Evolutionary conservation across 352 stramenopile genomes (phyloP).

Genomic region (Pythium biforme): DNA sequence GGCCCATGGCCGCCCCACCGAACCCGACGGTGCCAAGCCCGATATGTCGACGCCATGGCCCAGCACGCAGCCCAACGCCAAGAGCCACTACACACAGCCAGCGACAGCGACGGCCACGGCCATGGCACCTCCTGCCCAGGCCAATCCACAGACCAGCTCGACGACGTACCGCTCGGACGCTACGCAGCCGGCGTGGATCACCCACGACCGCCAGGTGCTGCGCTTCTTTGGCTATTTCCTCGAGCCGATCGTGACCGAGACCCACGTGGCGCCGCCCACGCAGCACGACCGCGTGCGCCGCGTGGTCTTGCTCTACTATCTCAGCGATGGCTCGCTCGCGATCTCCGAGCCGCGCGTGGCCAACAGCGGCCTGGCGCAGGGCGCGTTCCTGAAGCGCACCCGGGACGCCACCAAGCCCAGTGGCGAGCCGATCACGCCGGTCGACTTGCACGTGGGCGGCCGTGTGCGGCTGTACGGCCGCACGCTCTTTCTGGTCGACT

Average conservation of each 20-base stretch:
- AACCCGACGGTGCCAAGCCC: not conserved
- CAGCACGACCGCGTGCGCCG: conserved; percentile 40
- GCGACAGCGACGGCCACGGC: not conserved
- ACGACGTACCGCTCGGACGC: conserved; percentile 41
- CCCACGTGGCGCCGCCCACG: conserved; percentile 20
- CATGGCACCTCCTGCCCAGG: conserved; percentile 17
- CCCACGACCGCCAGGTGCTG: conserved; percentile 79
- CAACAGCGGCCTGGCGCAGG: conserved; percentile 90
- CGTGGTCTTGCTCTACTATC: conserved; percentile 80
- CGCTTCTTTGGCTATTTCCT: conserved; percentile 91
- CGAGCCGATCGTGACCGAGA: conserved; percentile 48
- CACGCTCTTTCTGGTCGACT: conserved; percentile 85
- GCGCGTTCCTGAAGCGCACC: conserved; percentile 84
- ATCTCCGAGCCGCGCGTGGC: conserved; percentile 82
- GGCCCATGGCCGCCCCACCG: conserved; percentile 30
- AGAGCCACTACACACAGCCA: not conserved
- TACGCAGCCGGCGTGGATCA: conserved; percentile 62
- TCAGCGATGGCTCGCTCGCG: conserved; percentile 80
- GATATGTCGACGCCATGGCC: no score
- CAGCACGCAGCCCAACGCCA: no score
- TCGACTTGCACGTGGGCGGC: conserved; percentile 80
- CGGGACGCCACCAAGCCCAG: conserved; percentile 34
- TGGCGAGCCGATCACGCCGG: conserved; percentile 41
- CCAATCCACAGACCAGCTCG: conserved; percentile 29
- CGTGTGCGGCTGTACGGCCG: conserved; percentile 80